Base-by-base conservation (phyloP, 2,329 filamentous ascomycete species). In the Calonectria hongkongensis region DNA sequence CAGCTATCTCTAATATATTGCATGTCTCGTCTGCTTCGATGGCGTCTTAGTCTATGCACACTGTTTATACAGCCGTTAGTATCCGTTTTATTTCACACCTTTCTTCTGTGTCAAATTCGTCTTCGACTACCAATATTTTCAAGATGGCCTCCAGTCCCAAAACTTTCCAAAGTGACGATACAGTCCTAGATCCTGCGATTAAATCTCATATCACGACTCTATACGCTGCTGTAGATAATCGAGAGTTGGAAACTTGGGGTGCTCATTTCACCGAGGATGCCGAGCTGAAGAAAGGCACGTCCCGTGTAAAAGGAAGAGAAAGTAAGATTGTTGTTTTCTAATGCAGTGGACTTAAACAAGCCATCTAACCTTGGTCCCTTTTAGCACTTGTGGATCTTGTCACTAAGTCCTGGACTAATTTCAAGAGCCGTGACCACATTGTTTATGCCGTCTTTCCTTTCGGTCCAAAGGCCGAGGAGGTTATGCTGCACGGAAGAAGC, bases 131-230 rank as follows among this genome's bases (percentile, higher is more conserved):
- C 30, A 33, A 5, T 9, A 33, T 5, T 13, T 41, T 7, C 39
- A 41, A 13, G 3, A 67, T 67, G 64, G 21, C 64, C 16, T 15
- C 56, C 25, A 70, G 16, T 15, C 16, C 58, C 21, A 70, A 70
- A 12, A 56, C 60, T 13, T 70, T 70, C 36, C n/a, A 36, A 45
- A 63, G 65, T 33, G 70, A 72, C 39, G 65, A 68, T 47, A 43
- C 27, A 33, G 70, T 72, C 36, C 70, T 72, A 8, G 70, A 72
- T 21, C 65, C 70, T 39, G 70, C 56, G 9, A 72, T 72, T 50
- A 68, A 68, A n/a, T 39, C 51, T 28, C 70, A 72, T 16, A 72
- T 72, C 25, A n/a, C 65, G 30, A 58, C 54, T 8, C 56, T 72
- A 4, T 72, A 72, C 30, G 58, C 45, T 3, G 70, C 70, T 18